phyloP scores from a whole-genome alignment of 306 rosid species.

The Cucurbita moschata region DNA sequence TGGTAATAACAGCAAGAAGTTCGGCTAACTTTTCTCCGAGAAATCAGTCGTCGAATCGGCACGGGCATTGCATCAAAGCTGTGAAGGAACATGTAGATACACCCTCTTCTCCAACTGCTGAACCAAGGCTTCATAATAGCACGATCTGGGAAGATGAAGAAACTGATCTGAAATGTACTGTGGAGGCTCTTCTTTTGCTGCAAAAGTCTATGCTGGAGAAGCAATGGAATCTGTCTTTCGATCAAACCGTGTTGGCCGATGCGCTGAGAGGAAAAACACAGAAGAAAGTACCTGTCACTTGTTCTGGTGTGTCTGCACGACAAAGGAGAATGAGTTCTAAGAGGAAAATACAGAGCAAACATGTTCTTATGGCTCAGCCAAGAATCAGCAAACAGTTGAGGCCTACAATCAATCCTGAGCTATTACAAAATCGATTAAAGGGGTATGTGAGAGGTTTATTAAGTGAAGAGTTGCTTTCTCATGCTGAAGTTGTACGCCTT shows the following conservation, averaged over 20 bases:
- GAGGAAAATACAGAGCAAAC: conserved; percentile 27
- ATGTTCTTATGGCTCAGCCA: conserved; percentile 18
- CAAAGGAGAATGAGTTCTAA: conserved; percentile 58
- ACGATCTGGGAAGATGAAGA: conserved; percentile 37
- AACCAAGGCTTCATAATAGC: conserved; percentile 30
- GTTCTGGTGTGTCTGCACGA: conserved; percentile 95
- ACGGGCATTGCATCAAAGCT: conserved; percentile 46
- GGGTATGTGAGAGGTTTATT: conserved; percentile 67
- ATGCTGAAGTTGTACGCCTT: conserved; percentile 70
- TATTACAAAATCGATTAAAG: conserved; percentile 43
- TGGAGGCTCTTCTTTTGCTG: conserved; percentile 78
- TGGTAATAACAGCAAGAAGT: conserved; percentile 39
- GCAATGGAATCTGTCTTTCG: conserved; percentile 80
- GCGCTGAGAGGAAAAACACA: conserved; percentile 8
- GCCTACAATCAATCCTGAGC: conserved; percentile 33
- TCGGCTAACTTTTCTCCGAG: conserved; percentile 36
- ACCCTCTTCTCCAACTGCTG: conserved; percentile 23
- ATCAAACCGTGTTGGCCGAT: conserved; percentile 22
- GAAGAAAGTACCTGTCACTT: conserved; percentile 46
- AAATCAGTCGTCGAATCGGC: conserved; percentile 25
- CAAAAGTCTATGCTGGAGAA: conserved; percentile 93
- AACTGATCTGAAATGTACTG: conserved; percentile 40
- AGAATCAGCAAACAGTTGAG: conserved; percentile 25
- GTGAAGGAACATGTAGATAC: conserved; percentile 46
- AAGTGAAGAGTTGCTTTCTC: conserved; percentile 64